phyloP scores from a whole-genome alignment of 257 asterid genomes.

The Anisodus acutangulus region DNA sequence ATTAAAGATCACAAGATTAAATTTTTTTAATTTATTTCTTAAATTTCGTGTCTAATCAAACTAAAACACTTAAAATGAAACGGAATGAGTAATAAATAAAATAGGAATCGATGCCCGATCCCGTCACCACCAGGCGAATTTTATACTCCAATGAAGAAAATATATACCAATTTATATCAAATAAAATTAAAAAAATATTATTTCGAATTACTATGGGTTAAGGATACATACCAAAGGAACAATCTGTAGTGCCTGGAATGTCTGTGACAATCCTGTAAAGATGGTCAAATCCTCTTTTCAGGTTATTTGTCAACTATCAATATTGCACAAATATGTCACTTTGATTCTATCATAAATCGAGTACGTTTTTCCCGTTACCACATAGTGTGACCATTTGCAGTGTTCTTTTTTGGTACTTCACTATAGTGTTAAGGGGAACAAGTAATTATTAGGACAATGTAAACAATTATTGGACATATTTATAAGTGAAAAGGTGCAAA shows the following conservation, averaged over 20 bases:
- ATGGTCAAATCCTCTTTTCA: slow-evolving; percentile 31
- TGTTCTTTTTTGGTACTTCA: background rate
- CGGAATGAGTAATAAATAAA: background rate
- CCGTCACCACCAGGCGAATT: background rate
- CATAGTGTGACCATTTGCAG: slow-evolving; percentile 7
- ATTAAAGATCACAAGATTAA: no score
- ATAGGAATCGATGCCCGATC: background rate
- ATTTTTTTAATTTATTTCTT: no score
- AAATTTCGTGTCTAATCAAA: no score
- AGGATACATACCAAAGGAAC: slow-evolving; percentile 71
- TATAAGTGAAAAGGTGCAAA: no score
- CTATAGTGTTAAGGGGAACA: background rate
- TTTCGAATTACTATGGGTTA: background rate
- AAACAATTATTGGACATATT: background rate
- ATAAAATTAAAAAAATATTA: background rate
- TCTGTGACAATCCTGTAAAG: slow-evolving; percentile 81
- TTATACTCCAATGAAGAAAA: slow-evolving; percentile 1
- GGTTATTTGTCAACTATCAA: slow-evolving; percentile 5
- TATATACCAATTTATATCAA: background rate
- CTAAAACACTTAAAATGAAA: no score
- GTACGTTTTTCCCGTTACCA: background rate
- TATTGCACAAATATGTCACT: slow-evolving; percentile 11
- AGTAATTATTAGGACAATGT: background rate
- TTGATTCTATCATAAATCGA: background rate
- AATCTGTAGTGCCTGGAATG: slow-evolving; percentile 89